A percentile compares a stretch with the other conserved stretches of the same genome.
Conservation (phyloP, 2,329 filamentous ascomycete genomes). For the Aspergillus sp. region DNA sequence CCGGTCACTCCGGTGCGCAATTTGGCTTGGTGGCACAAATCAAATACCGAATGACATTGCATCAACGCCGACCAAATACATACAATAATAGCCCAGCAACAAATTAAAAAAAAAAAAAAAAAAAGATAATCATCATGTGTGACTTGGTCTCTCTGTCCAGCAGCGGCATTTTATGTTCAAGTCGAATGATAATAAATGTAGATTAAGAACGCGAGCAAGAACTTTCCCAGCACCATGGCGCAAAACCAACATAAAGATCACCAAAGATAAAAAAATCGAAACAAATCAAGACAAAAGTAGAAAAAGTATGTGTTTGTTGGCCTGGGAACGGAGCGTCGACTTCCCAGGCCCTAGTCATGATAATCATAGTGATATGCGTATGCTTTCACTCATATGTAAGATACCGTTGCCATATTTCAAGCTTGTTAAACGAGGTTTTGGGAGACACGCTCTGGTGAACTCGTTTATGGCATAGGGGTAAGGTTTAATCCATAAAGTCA, state of each 20-base stretch:
- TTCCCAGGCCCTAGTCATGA: neutral
- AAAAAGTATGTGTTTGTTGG: neutral
- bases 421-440: neutral
- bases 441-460: neutral
- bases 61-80: conserved; percentile 3
- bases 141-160: conserved; percentile 1
- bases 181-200: neutral
- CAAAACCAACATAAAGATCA: neutral
- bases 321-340: neutral
- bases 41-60: neutral
- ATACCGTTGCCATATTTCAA: neutral
- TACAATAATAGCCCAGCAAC: neutral
- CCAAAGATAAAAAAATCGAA: neutral
- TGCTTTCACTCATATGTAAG: neutral
- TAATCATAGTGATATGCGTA: neutral
- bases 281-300: neutral
- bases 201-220: neutral
- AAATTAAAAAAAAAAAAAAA: neutral
- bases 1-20: neutral
- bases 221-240: neutral
- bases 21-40: neutral
- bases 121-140: neutral
- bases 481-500: conserved; percentile 86
- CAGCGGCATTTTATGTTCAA: neutral
- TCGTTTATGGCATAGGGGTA: neutral